These are phyloP conservation scores for Psophocarpus tetragonolobus DNA, from an alignment of 306 rosid genomes.

Conservation along the genomic window DNA sequence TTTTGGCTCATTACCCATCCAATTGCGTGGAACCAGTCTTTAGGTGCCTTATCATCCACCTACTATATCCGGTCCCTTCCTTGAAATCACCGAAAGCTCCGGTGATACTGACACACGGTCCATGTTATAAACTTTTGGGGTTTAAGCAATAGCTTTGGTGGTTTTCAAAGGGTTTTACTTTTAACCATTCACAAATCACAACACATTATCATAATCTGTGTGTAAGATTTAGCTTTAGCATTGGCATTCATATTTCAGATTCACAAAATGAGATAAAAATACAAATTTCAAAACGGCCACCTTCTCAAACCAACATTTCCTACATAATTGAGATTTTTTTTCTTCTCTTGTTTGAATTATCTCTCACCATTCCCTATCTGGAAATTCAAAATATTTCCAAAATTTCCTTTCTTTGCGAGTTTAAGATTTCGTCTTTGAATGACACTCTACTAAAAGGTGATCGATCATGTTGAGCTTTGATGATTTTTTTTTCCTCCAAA, in stretches of 20 bases:
- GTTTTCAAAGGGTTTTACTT: conserved; percentile 81
- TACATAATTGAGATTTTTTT: not conserved
- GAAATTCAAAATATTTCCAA: conserved; percentile 37
- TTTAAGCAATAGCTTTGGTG: conserved; percentile 62
- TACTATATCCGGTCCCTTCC: conserved; percentile 48
- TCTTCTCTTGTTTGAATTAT: conserved; percentile 33
- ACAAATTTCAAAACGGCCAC: conserved; percentile 32
- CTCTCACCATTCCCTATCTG: conserved; percentile 41
- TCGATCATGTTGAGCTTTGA: conserved; percentile 40
- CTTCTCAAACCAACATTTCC: conserved; percentile 33
- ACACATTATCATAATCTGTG: not conserved
- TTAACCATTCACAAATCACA: conserved; percentile 40
- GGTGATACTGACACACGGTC: conserved; percentile 53
- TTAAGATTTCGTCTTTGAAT: conserved; percentile 42
- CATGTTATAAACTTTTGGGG: conserved; percentile 81
- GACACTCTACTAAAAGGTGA: conserved; percentile 50
- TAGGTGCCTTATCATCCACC: conserved; percentile 51
- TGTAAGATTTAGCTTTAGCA: not conserved
- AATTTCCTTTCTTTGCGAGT: conserved; percentile 31
- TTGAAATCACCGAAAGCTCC: conserved; percentile 53
- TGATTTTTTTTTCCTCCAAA: conserved; percentile 36
- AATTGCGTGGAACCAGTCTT: conserved; percentile 76
- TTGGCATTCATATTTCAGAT: not conserved
- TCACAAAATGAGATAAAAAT: not conserved
- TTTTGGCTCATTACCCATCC: conserved; percentile 33